Evolutionary conservation across 139 green algal genomes (phyloP), one percentile per base, ranked within the genome.

Genomic region (Diplosphaera chodatii): DNA sequence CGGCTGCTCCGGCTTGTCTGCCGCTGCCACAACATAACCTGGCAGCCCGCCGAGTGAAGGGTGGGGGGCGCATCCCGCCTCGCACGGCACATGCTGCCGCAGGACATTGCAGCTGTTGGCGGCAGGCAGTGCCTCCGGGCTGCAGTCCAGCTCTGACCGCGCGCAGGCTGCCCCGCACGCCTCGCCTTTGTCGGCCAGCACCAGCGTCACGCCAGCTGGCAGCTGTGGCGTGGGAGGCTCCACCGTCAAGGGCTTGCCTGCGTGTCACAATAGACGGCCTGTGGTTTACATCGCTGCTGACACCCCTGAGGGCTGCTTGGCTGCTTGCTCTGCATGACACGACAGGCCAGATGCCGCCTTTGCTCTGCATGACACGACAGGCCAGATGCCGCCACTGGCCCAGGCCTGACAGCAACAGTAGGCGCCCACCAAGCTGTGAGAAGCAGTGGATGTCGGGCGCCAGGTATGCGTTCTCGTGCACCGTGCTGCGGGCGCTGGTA

Each of bases 381-480:
- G n/a, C n/a, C n/a, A n/a, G n/a, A n/a, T n/a, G n/a, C n/a, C n/a
- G n/a, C n/a, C n/a, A n/a, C n/a, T n/a, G n/a, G n/a, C n/a, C n/a
- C n/a, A n/a, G n/a, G n/a, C n/a, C n/a, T n/a, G n/a, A n/a, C n/a
- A n/a, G n/a, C n/a, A n/a, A n/a, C n/a, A n/a, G n/a, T n/a, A n/a
- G n/a, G n/a, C 73, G 74, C 48, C 70, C 70, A 55, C 85, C 80
- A 23, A 82, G 83, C 30, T 73, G 68, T 18, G 80, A 88, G 72
- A 92, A 96, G 82, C 90, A 96, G 73, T 91, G 83, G 34, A 89
- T 84, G 18, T 83, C 72, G 2, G 78, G 10, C 23, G 70, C 65
- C 31, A 96, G 87, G 76, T 91, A 96, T 0, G 85, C 79, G 65
- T 96, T 96, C 70, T 96, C 90, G 32, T 96, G 89, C 33, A 85